Evolutionary conservation across 805 yeast species (phyloP).

Genomic region (Limtongia smithiae): DNA sequence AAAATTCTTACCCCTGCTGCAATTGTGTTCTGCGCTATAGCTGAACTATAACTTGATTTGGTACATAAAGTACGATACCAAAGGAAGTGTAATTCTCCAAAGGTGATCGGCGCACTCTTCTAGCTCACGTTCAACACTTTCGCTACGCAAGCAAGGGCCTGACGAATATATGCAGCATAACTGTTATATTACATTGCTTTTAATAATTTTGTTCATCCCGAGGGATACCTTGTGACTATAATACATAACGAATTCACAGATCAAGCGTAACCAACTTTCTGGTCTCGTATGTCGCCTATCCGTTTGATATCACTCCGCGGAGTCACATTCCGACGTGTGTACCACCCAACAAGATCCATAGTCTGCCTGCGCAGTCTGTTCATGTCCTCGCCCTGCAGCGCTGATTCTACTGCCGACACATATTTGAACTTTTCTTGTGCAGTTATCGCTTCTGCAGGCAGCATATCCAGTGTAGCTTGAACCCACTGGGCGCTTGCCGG

Average conservation of each 20-base stretch:
- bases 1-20: too few species aligned
- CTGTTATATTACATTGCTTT: background rate
- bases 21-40: too few species aligned
- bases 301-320: conserved; percentile 20
- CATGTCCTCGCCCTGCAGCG: conserved; percentile 59
- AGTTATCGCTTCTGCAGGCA: conserved; percentile 64
- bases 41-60: too few species aligned
- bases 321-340: conserved; percentile 64
- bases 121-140: too few species aligned
- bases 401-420: conserved; percentile 51
- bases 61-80: too few species aligned
- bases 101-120: too few species aligned
- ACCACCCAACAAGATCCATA: conserved; percentile 79
- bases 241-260: background rate
- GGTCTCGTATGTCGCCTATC: conserved; percentile 15
- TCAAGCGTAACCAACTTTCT: conserved; percentile 8
- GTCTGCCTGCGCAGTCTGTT: conserved; percentile 69
- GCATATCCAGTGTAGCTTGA: conserved; percentile 47
- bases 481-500: conserved; percentile 57
- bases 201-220: background rate
- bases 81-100: too few species aligned
- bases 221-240: background rate
- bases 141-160: too few species aligned
- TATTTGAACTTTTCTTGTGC: conserved; percentile 66
- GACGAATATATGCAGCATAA: too few species aligned